Evolutionary conservation across 805 yeast species (phyloP), one percentile per base, ranked within the genome.

Genomic region (Yamadazyma takamatsuzukensis): DNA sequence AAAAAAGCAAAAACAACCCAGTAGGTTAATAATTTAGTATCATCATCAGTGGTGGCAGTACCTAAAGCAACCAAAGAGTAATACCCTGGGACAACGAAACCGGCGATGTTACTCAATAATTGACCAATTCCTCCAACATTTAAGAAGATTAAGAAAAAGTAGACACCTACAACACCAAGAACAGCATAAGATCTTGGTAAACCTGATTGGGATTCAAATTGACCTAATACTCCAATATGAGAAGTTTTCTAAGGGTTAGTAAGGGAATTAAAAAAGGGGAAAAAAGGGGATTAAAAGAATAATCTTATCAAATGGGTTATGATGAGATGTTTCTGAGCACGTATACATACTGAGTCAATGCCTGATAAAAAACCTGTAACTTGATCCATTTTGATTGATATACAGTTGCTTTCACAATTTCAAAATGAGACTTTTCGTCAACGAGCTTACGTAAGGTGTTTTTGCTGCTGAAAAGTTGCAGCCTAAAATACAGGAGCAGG

Each of bases 1-100:
- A 93, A 76, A 49, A 80, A 79, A 11, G 96, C 95, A 56, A 85
- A 93, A n/a, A 93, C 95, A 37, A 93, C 96, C 98, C 98, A 93
- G 72, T 93, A 93, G 10, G 97, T 85, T 54, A 93, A 75, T 56
- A 85, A 76, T 58, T 83, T 81, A 29, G 93, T 79, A 62, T 93
- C 99, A 59, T 90, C 97, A 26, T 66, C 62, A 25, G 78, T 63
- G 12, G 74, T 53, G 7, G 76, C 44, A 15, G 96, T 83, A 59
- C 79, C 83, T 45, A 93, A 70, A 15, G 98, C 97, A 42, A 76
- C 57, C 41, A 93, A 69, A 6, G 97, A 90, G 54, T 73, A 78
- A 68, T 89, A 90, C 33, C 93, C 90, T 28, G 99, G 98, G 41
- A 88, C 58, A 25, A 76, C 86, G 47, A 93, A 85, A 1, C 97